Base-by-base conservation (phyloP, 306 rosid genomes). In the Argentina anserina region DNA sequence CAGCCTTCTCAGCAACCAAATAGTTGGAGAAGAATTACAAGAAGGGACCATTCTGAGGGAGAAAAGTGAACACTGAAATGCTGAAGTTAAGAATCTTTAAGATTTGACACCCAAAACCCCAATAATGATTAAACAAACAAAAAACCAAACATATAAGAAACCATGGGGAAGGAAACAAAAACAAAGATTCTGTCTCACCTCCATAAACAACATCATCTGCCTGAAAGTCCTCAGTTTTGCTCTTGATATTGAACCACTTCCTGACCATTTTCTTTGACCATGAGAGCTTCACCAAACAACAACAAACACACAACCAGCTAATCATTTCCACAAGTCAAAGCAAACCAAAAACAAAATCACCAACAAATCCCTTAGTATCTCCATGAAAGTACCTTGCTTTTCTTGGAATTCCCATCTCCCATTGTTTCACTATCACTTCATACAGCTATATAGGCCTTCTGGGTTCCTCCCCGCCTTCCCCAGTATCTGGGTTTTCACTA, bases 251-350 rank as follows among this genome's bases (percentile, higher is more conserved):
- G 82, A 95, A 95, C 88, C 90, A 92, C 84, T 92, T 95, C 55
- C 97, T 92, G 78, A 95, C 96, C 97, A 95, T 91, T 87, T 92
- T 91, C 97, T 90, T 95, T 74, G 99, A 88, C 97, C 97, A 95
- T 47, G 97, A 92, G 92, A 95, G 96, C 99, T 95, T 81, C 88
- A 81, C 69, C 81, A 83, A 84, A 75, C 78, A 82, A 45, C 69
- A 83, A 40, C 71, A 83, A 68, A 74, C 10, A 70, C 39, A 81
- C 73, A 84, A 83, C 85, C 87, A 91, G 80, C 79, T 14, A 74
- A 66, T 70, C 74, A 68, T 73, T 75, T 50, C 79, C 60, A 65
- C 20, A 65, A 72, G 65, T 61, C 70, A 80, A 76, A 61, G 49
- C 55, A 50, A 56, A 25, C 23, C 4, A 33, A 66, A 37, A 42